phyloP scores from a whole-genome alignment of 495 filamentous ascomycete species.

The Venustampulla echinocandica region DNA sequence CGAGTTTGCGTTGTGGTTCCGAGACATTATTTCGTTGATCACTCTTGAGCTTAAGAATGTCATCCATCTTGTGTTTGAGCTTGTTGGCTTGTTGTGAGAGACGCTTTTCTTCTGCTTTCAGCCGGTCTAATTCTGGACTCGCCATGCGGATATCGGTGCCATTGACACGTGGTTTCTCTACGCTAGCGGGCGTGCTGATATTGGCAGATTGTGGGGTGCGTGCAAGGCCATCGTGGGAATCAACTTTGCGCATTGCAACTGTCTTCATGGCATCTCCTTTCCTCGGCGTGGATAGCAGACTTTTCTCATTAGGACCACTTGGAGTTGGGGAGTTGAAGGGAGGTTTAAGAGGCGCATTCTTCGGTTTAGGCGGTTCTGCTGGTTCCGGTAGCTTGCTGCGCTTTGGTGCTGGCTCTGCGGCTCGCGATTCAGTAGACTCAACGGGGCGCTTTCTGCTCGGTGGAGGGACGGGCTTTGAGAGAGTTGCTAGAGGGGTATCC shows the following conservation, averaged over 20 bases:
- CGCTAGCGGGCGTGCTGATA: constrained; percentile 16
- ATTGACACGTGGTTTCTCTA: constrained; percentile 15
- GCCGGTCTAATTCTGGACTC: constrained; percentile 6
- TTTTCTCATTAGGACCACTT: constrained; percentile 10
- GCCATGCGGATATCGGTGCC: constrained; percentile 1
- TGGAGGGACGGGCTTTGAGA: neutral
- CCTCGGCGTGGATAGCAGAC: constrained; percentile 17
- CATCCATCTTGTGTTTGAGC: constrained; percentile 23
- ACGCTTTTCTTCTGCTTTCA: constrained; percentile 1
- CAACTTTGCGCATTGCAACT: constrained; percentile 21
- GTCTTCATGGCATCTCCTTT: constrained; percentile 21
- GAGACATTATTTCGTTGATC: constrained; percentile 1
- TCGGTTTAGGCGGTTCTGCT: constrained; percentile 12
- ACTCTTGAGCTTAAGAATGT: constrained; percentile 9
- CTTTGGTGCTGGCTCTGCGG: constrained; percentile 13
- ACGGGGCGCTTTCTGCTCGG: constrained; percentile 6
- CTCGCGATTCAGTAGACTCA: constrained; percentile 5
- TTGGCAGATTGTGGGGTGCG: constrained; percentile 19
- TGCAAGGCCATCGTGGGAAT: constrained; percentile 19
- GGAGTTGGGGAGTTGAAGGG: constrained; percentile 16
- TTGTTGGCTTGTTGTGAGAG: neutral
- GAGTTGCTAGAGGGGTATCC: constrained; percentile 2
- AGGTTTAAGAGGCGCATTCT: constrained; percentile 3
- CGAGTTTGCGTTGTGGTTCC: constrained; percentile 23
- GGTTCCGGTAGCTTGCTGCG: constrained; percentile 9